A percentile compares a stretch with the other conserved stretches of the same genome.
Conservation (phyloP, 1,139 yeast genomes). For the Nakaseomyces sp. region DNA sequence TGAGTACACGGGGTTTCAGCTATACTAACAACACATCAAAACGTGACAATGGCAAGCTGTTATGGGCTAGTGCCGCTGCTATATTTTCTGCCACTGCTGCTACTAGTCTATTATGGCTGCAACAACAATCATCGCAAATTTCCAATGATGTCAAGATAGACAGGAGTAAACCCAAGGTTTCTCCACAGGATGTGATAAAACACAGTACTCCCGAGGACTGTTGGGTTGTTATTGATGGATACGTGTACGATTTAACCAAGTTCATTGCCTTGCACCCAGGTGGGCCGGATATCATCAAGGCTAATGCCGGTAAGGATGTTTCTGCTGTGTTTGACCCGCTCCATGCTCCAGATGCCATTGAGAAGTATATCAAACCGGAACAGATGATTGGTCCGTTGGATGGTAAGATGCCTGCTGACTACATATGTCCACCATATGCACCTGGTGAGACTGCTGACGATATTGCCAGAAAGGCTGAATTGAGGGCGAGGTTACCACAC, state of each 20-base stretch:
- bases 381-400: conserved; percentile 40
- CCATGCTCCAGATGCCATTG: conserved; percentile 75
- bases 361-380: conserved; percentile 40
- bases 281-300: conserved; percentile 62
- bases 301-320: conserved; percentile 87
- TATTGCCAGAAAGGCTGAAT: conserved; percentile 46
- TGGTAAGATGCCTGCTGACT: conserved; percentile 23
- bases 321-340: conserved; percentile 78
- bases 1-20: neutral
- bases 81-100: neutral
- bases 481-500: conserved; percentile 34
- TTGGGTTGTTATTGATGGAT: conserved; percentile 82
- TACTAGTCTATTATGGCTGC: neutral
- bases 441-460: conserved; percentile 42
- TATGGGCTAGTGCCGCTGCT: neutral
- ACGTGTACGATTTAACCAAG: conserved; percentile 74
- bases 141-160: conserved; percentile 15
- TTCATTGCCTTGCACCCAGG: conserved; percentile 85
- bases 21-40: neutral
- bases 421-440: conserved; percentile 27
- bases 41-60: neutral
- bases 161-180: conserved; percentile 15
- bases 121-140: neutral
- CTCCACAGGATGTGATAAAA: conserved; percentile 40
- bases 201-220: conserved; percentile 67